Percentiles rank a stretch among this genome's conserved stretches.
Conservation (phyloP, 2,329 filamentous ascomycete genomes). For the Colletotrichum tanaceti region DNA sequence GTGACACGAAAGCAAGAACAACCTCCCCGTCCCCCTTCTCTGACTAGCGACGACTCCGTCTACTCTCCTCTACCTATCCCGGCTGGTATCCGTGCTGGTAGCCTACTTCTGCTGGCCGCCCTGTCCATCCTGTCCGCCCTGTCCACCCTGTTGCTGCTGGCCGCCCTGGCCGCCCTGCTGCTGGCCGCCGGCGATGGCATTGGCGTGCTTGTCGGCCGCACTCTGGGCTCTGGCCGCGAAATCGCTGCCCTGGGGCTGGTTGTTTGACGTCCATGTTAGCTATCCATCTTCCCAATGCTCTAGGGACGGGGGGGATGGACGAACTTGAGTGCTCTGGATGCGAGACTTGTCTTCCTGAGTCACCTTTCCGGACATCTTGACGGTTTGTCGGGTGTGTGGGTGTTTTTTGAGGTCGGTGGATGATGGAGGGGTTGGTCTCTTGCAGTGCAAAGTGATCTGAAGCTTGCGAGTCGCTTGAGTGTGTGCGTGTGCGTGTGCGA, state of each 20-base stretch:
- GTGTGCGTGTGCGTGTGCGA: background rate
- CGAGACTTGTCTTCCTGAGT: conserved; percentile 5
- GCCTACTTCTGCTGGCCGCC: conserved; percentile 26
- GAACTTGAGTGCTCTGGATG: conserved; percentile 13
- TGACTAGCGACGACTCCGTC: too few relatives aligned
- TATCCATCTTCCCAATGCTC: background rate
- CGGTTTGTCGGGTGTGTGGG: background rate
- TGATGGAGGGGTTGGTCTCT: too few relatives aligned
- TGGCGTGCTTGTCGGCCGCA: conserved; percentile 16
- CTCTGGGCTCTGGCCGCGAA: conserved; percentile 18
- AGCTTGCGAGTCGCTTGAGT: background rate
- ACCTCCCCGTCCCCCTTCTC: too few relatives aligned
- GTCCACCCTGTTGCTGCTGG: background rate
- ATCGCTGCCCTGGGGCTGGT: background rate
- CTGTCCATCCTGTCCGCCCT: conserved; percentile 13
- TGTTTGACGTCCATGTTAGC: background rate
- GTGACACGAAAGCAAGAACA: background rate
- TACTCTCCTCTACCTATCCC: background rate
- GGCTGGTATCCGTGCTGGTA: too few relatives aligned
- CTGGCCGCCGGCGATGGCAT: conserved; percentile 4
- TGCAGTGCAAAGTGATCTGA: too few relatives aligned
- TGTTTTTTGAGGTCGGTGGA: too few relatives aligned
- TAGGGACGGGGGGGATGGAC: background rate
- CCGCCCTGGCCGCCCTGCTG: background rate
- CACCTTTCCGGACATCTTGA: conserved; percentile 21